Evolutionary conservation across 768 basidiomycete genomes (phyloP), one percentile per base, ranked within the genome.

Genomic region (Paxillus rubicundulus): DNA sequence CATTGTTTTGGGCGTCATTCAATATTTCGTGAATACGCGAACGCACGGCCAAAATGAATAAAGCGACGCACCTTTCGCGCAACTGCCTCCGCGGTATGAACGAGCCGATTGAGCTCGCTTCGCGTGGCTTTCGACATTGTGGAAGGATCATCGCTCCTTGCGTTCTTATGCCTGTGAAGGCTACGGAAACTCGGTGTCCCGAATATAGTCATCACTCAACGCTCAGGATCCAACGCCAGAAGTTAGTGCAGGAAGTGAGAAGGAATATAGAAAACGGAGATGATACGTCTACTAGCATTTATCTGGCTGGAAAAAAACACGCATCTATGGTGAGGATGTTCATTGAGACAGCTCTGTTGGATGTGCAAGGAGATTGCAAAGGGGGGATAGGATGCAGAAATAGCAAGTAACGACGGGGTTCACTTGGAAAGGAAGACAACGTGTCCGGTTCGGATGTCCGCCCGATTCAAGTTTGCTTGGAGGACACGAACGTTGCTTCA

Each of bases 61-160:
- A 46, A 51, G 10, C 34, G 24, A 44, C 50, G 49, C 34, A 85
- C 89, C 79, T 85, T 87, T 66, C 79, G 81, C 49, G 75, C 70
- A 24, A 62, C 61, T 33, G 78, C 70, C 64, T 87, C 82, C 46
- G 80, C 68, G n/a, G 79, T 78, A 45, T 74, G 72, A 52, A 88
- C 80, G 62, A 93, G 82, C 52, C 75, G 70, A 65, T 80, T 80
- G 52, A 92, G 77, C 69, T 90, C 89, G 66, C 78, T 81, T 52
- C 79, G 75, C 77, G 87, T 86, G 20, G 77, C 70, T 66, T 83
- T 83, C 50, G 81, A 50, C 9, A 52, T 34, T 13, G 49, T 17
- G 12, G 56, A 52, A 33, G 49, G 30, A 33, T 75, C 7, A 77
- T 77, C 32, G 80, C 76, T 55, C 77, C 77, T 71, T 44, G 74